Evolutionary conservation across 164 flowering plant species (phyloP), one percentile per base, ranked within the genome.

Genomic region (Vitis amurensis): DNA sequence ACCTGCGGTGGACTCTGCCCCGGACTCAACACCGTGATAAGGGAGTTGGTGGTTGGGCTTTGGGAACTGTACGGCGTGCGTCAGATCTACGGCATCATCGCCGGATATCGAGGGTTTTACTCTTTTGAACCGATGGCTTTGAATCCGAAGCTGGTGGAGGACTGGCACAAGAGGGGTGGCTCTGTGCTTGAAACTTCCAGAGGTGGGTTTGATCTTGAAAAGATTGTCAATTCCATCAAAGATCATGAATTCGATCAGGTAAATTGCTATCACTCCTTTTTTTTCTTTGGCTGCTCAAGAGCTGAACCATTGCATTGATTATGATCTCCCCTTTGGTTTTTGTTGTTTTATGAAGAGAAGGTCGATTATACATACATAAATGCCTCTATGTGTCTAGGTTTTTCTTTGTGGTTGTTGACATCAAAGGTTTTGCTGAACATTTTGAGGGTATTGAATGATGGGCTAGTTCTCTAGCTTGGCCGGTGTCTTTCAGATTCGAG

Each of bases 1-100:
- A 91, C 93, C 5, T 92, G 98, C 63, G 98, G 94, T 0, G 98
- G 98, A 1, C 79, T 92, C 5, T 92, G 98, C 71, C 96, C 93
- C 1, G 98, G 98, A 4, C n/a, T 88, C 77, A 92, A 92, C 62
- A 89, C 94, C 15, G 96, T 92, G 17, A 87, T 91, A 8, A 80
- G 93, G 70, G 96, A 92, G 80, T 77, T 92, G 44, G 94, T 92
- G 30, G 86, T 87, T 9, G 97, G 94, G 17, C 79, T 91, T 12
- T 86, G 92, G 92, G 88, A 91, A 19, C 72, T 87, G 6, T 91
- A 89, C 59, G 90, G 90, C 0, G 94, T 89, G 30, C 81, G 89
- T 4, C 74, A 84, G 55, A 87, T 93, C 2, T 88, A 55, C 47
- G 98, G 98, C 1, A 68, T 93, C 15, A 50, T 15, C 16, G 83